Evolutionary conservation across 768 basidiomycete genomes (phyloP), one percentile per base, ranked within the genome.

Genomic region (Calocybe gangraenosa): DNA sequence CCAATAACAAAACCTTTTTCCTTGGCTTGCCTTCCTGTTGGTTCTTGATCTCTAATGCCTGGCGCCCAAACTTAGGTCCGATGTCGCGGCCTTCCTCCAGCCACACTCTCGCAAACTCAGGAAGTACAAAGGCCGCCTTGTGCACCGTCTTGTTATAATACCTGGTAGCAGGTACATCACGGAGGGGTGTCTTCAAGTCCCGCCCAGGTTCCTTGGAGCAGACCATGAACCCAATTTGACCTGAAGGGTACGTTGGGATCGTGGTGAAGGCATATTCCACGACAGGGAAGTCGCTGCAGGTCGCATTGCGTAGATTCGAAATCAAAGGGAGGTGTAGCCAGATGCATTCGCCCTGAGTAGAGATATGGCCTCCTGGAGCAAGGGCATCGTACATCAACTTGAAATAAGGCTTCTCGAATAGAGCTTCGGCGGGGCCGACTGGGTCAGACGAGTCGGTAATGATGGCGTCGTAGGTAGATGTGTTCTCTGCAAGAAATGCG

Each of bases 371-470:
- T 15, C 92, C 93, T 2, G 87, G 86, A 13, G 84, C 71, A 49
- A 99, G 79, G 0, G 94, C 90, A 57, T 93, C 86, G 62, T 92
- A 81, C 46, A 99, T 77, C 28, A 98, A 82, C 64, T 91, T 78
- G 75, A 97, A 99, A 79, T 96, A 99, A 1, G 93, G 89, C 64
- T 93, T 88, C 68, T 98, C 80, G 78, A 99, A 98, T 52, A 98
- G 86, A 18, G 87, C 79, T 36, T 82, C 86, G 36, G 95, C 95
- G 34, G 95, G 95, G 34, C 95, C 95, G 44, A 97, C 92, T 31
- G 95, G 95, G 66, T 98, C 95, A 17, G 93, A 96, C 15, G 94
- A 97, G 65, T 99, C 95, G 51, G 95, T 99, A 70, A 99, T 89
- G 72, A 99, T 98, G 49, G 89, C 91, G 61, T 99, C 95, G 81